These are phyloP conservation scores for Botryobasidium botryosum DNA, from an alignment of 768 basidiomycete genomes.

Conservation along the genomic window DNA sequence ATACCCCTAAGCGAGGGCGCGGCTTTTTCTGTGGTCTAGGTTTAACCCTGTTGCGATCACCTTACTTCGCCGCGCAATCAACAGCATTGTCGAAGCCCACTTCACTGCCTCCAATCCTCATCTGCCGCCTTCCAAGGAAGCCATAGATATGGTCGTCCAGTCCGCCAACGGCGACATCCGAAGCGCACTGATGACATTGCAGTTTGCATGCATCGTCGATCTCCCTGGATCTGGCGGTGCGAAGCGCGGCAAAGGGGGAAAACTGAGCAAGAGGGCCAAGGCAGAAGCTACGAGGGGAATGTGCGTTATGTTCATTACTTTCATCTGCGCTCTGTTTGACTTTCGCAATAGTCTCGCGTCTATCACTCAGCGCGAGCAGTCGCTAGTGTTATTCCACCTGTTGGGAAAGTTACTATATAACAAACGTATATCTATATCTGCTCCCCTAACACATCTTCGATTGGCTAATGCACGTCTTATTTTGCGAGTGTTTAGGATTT, in stretches of 20 bases:
- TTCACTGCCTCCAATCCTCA: slow-evolving; percentile 21
- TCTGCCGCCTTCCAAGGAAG: slow-evolving; percentile 38
- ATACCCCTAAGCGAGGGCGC: slow-evolving; percentile 1
- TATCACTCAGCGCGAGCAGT: slow-evolving; percentile 70
- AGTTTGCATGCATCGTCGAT: slow-evolving; percentile 54
- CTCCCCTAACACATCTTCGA: background rate
- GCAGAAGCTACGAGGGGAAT: slow-evolving; percentile 16
- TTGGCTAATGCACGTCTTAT: background rate
- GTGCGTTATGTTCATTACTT: slow-evolving; percentile 12
- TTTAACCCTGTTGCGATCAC: slow-evolving; percentile 90
- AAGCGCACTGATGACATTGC: slow-evolving; percentile 82
- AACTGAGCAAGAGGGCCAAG: slow-evolving; percentile 13
- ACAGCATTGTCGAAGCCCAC: slow-evolving; percentile 35
- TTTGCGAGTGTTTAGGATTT: slow-evolving; percentile 36
- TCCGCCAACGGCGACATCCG: slow-evolving; percentile 83
- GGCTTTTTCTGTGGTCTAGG: slow-evolving; percentile 23
- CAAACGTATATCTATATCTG: slow-evolving; percentile 41
- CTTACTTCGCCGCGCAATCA: slow-evolving; percentile 62
- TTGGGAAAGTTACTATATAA: slow-evolving; percentile 90
- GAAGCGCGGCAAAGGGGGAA: slow-evolving; percentile 14
- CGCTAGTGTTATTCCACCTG: slow-evolving; percentile 76
- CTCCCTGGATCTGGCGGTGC: slow-evolving; percentile 10
- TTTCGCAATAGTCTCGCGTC: slow-evolving; percentile 37
- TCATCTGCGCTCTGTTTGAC: background rate
- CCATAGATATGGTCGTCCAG: slow-evolving; percentile 58